phyloP scores from a whole-genome alignment of 169 alveolate species.

The Plasmodium knowlesi region DNA sequence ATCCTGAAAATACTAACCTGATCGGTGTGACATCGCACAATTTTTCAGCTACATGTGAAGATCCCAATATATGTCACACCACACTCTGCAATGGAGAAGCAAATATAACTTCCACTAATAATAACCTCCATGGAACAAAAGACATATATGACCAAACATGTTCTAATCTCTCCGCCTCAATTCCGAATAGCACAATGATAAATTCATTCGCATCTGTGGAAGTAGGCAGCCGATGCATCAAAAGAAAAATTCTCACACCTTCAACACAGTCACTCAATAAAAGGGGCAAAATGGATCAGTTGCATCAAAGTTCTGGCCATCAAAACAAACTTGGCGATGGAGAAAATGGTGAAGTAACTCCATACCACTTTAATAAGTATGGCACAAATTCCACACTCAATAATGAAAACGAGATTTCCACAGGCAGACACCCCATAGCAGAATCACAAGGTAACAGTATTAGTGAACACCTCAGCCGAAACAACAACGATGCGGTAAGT shows the following conservation, averaged over 20 bases:
- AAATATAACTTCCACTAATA: background rate
- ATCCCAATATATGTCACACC: background rate
- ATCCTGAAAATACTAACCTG: background rate
- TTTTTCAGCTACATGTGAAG: background rate
- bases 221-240: background rate
- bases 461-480: background rate
- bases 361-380: background rate
- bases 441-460: background rate
- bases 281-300: background rate
- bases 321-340: background rate
- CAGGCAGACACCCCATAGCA: background rate
- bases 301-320: background rate
- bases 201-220: background rate
- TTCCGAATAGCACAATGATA: background rate
- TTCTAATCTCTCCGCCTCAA: background rate
- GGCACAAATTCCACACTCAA: background rate
- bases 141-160: background rate
- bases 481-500: background rate
- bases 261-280: background rate
- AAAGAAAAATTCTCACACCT: background rate
- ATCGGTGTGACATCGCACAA: background rate
- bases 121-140: background rate
- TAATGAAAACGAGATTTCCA: background rate
- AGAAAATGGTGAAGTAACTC: background rate
- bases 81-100: background rate